Evolutionary conservation across 1,139 yeast genomes (phyloP), one percentile per base, ranked within the genome.

Genomic region (Geotrichum carabidarum): DNA sequence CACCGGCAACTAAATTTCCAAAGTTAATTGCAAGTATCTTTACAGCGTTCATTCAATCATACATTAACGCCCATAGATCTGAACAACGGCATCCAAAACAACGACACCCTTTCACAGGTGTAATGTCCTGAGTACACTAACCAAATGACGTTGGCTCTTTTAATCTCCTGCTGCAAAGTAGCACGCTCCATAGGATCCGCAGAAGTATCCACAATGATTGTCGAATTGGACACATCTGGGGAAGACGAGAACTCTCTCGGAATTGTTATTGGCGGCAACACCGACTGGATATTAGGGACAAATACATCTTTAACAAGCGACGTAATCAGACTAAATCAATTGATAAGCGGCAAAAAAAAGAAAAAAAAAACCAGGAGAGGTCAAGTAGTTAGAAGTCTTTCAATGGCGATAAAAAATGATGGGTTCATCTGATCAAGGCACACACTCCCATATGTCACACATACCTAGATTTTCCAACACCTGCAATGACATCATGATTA

Each of bases 81-180:
- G 65, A 93, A 85, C 74, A 85, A 79, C 46, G 95, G 95, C 80
- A 93, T 84, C 99, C 99, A 93, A 68, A 90, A 91, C 37, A 91
- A 74, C 1, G 95, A 83, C 9, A 93, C 81, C 53, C 98, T 77
- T 67, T 93, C 98, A 66, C 91, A 93, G 0, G 97, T 89, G 65
- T 90, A 94, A 66, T 90, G 96, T 64, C 91, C 98, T 1, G 94
- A 80, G 67, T 90, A 93, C 0, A 93, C 91, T 31, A 93, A 76
- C 93, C 97, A 87, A 8, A 93, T 86, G 11, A 90, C 97, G 69
- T 88, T 93, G 0, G 98, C 95, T 49, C 81, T 77, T 54, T 95
- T 79, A 60, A 93, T 78, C 68, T 90, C 96, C 48, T 78, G 77
- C 58, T 86, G 89, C 8, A 93, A 72, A 0, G 72, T 68, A 0